Percentiles rank a stretch among this genome's conserved stretches.
phyloP scores from a whole-genome alignment of 352 stramenopile species.

The Phytophthora pinifolia region DNA sequence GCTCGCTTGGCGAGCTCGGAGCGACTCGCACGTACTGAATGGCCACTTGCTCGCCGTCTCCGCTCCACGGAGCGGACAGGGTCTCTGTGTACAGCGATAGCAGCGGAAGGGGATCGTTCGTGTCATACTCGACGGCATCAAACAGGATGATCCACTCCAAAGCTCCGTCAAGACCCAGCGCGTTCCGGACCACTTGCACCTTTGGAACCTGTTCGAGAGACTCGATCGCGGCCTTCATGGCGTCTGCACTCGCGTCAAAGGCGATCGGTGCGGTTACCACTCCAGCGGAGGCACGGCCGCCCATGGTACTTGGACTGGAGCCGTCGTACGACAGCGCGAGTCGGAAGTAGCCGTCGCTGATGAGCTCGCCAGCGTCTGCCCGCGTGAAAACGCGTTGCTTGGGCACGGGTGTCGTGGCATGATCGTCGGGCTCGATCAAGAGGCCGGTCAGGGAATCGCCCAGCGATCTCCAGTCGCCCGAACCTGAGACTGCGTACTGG shows the following conservation, averaged over 20 bases:
- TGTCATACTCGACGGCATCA: conserved; percentile 29
- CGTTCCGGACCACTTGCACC: conserved; percentile 55
- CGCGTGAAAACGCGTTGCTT: conserved; percentile 59
- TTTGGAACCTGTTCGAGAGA: conserved; percentile 62
- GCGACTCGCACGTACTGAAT: conserved; percentile 37
- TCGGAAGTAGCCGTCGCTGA: conserved; percentile 57
- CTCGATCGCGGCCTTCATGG: conserved; percentile 72
- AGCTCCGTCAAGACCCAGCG: conserved; percentile 19
- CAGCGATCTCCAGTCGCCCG: conserved; percentile 41
- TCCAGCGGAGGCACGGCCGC: conserved; percentile 20
- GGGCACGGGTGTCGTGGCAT: conserved; percentile 32
- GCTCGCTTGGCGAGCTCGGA: conserved; percentile 18
- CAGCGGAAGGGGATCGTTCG: conserved; percentile 34
- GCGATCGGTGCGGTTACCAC: conserved; percentile 59
- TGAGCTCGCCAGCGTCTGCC: conserved; percentile 43
- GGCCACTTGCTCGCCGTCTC: conserved; percentile 49
- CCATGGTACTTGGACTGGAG: conserved; percentile 20
- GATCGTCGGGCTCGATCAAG: neutral
- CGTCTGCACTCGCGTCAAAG: conserved; percentile 64
- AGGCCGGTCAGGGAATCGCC: conserved; percentile 39
- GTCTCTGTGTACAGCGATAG: conserved; percentile 56
- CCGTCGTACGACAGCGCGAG: conserved; percentile 46
- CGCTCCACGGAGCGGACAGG: conserved; percentile 47
- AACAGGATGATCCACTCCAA: conserved; percentile 66
- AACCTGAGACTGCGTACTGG: conserved; percentile 49